Evolutionary conservation across 2,329 filamentous ascomycete genomes (phyloP).

Genomic region (Aspergillus unguis): DNA sequence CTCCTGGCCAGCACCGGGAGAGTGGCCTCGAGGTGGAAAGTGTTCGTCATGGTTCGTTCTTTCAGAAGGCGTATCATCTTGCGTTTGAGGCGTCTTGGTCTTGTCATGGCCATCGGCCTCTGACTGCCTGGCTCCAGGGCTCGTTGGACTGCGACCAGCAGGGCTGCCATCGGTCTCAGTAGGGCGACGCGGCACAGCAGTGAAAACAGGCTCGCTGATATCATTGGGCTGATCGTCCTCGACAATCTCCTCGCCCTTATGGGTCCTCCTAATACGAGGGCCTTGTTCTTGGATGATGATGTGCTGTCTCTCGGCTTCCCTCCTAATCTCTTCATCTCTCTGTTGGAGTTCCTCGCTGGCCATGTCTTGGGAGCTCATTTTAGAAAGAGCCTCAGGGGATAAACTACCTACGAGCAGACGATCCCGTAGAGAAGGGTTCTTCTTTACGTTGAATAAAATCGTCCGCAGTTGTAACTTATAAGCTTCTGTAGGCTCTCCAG

Average conservation of each 20-base stretch:
- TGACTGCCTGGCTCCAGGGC: constrained; percentile 24
- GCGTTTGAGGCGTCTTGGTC: constrained; percentile 17
- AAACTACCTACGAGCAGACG: constrained; percentile 71
- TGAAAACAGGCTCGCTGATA: constrained; percentile 47
- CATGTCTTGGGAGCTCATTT: constrained; percentile 87
- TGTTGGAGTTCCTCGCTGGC: constrained; percentile 83
- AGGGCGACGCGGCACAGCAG: constrained; percentile 44
- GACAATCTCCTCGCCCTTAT: constrained; percentile 91
- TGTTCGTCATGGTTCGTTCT: constrained; percentile 69
- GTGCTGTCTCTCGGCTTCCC: constrained; percentile 60
- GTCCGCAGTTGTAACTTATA: constrained; percentile 68
- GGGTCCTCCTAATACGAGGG: constrained; percentile 79
- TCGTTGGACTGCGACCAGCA: constrained; percentile 25
- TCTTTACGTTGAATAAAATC: constrained; percentile 82
- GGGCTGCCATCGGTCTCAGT: constrained; percentile 30
- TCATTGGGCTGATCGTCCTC: constrained; percentile 63
- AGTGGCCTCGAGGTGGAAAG: constrained; percentile 79
- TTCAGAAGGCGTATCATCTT: constrained; percentile 45
- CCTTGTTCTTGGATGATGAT: constrained; percentile 74
- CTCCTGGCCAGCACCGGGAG: constrained; percentile 55
- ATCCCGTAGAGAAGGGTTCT: constrained; percentile 73
- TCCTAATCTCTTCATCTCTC: constrained; percentile 54
- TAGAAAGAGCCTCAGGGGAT: constrained; percentile 71
- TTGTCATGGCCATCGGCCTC: constrained; percentile 20
- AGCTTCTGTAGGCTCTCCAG: constrained; percentile 52